Evolutionary conservation across 805 yeast genomes (phyloP), one percentile per base, ranked within the genome.

Genomic region (Ascoidea rubescens): DNA sequence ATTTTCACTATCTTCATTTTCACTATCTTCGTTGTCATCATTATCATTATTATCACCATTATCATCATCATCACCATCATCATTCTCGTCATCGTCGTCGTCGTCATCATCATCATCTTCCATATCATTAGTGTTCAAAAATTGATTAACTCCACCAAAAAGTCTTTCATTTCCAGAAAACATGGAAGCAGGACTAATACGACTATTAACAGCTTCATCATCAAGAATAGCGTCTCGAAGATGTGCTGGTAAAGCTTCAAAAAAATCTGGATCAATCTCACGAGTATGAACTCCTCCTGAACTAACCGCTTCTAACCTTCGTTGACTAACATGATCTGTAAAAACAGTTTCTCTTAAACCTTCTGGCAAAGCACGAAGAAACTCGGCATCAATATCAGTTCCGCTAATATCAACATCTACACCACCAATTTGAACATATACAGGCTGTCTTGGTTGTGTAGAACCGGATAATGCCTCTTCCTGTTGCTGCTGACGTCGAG

Each of bases 321-420:
- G 71, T 58, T 87, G 93, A 46, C 89, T 70, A 5, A 88, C 70
- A 60, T 89, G 96, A 56, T 88, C 91, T 0, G 90, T 79, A 61
- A 87, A 81, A 0, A 89, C 97, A 61, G 90, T 96, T 56, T 88
- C 95, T 50, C 96, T 72, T 86, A 90, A 85, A 51, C 87, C 93
- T 47, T 87, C 96, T 0, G 97, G 97, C 44, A 90, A 72, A 0
- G 96, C 96, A 59, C 83, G 84, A 55, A 90, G 71, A 63, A 88
- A 90, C 58, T 86, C 91, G 0, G 96, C 95, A 66, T 90, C 97
- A 54, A 90, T 87, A 52, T 87, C 96, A 2, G 96, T 82, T 0
- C 93, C 95, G 46, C 90, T 77, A 44, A 90, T 85, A 62, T 90
- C 95, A 43, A 90, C 89, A 50, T 81, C 80, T 31, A 82, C 67